These are phyloP conservation scores for Leccinum subrobustum DNA, from an alignment of 1,284 basidiomycete genomes.

Conservation along the genomic window DNA sequence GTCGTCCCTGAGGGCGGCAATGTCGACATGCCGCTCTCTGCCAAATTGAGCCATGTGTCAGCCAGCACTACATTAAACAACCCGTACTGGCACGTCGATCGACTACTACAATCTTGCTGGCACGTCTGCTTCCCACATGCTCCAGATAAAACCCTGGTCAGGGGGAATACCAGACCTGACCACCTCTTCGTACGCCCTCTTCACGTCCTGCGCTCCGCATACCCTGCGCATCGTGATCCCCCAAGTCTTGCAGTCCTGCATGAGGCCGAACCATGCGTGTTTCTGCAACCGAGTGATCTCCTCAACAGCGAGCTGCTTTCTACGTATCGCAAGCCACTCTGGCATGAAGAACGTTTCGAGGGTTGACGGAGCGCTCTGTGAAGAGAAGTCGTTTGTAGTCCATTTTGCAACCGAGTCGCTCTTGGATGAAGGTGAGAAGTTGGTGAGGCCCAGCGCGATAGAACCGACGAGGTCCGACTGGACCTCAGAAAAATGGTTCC, in stretches of 20 bases:
- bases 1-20: no score
- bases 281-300: slow-evolving; percentile 51
- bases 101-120: slow-evolving; percentile 19
- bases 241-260: slow-evolving; percentile 55
- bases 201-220: slow-evolving; percentile 46
- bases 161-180: slow-evolving; percentile 47
- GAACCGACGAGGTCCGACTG: slow-evolving; percentile 39
- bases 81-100: no score
- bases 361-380: slow-evolving; percentile 9
- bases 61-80: no score
- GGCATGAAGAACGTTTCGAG: slow-evolving; percentile 63
- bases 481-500: slow-evolving; percentile 38
- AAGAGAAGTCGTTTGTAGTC: slow-evolving; percentile 37
- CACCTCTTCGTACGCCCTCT: slow-evolving; percentile 46
- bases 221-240: slow-evolving; percentile 46
- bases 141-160: slow-evolving; percentile 57
- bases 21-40: not conserved
- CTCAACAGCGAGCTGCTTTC: slow-evolving; percentile 41
- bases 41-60: slow-evolving; percentile 22
- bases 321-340: slow-evolving; percentile 59
- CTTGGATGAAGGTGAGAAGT: slow-evolving; percentile 44
- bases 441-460: slow-evolving; percentile 55
- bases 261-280: slow-evolving; percentile 53
- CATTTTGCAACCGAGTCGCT: slow-evolving; percentile 34
- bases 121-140: slow-evolving; percentile 48